phyloP scores from a whole-genome alignment of 2,329 filamentous ascomycete genomes.

The Botrytis fabae region DNA sequence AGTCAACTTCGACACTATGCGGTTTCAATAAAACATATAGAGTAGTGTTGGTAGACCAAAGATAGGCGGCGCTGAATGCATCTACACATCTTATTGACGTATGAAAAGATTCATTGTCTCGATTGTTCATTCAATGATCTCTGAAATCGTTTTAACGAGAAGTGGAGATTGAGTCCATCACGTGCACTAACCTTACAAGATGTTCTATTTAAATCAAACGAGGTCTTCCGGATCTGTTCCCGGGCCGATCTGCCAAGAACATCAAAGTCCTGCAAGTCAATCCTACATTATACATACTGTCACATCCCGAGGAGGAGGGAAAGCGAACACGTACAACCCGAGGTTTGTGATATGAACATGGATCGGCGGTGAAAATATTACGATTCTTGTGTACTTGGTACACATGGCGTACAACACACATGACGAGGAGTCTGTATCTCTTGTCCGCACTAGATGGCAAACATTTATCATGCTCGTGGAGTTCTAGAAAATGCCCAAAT shows the following conservation, averaged over 20 bases:
- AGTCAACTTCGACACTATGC: background rate
- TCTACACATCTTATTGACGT: background rate
- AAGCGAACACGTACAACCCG: conserved; percentile 2
- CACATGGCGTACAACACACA: background rate
- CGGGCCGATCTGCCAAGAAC: conserved; percentile 9
- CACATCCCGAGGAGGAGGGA: background rate
- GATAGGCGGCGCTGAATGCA: background rate
- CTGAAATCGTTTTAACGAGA: background rate
- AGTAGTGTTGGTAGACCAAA: background rate
- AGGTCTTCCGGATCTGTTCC: background rate
- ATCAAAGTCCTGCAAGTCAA: conserved; percentile 10
- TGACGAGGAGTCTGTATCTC: background rate
- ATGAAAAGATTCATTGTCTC: background rate
- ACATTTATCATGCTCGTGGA: background rate
- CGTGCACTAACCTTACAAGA: background rate
- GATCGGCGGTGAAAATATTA: background rate
- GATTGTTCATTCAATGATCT: background rate
- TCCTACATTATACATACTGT: background rate
- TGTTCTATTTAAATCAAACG: background rate
- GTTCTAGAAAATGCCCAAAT: background rate
- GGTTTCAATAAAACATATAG: background rate
- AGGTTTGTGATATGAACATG: conserved; percentile 16
- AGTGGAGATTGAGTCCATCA: conserved; percentile 4
- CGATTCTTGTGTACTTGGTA: background rate
- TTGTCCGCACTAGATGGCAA: background rate